Evolutionary conservation across 179 eudicot genomes (phyloP).

Genomic region (Camellia oleifera): DNA sequence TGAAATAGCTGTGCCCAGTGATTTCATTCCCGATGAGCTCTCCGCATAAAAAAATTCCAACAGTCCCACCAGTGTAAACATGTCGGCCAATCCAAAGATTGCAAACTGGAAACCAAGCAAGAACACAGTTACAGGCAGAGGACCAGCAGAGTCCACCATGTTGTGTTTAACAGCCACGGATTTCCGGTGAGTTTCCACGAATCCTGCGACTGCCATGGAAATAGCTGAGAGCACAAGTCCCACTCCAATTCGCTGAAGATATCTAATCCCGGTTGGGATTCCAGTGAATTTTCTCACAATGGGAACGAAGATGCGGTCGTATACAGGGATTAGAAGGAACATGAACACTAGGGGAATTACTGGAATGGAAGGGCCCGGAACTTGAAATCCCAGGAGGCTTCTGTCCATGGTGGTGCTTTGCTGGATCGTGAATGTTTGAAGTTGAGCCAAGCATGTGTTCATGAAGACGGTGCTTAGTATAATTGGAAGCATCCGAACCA

Average conservation of each 20-base stretch:
- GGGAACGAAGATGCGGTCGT: constrained; percentile 63
- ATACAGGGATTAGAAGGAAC: constrained; percentile 54
- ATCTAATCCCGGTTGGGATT: constrained; percentile 59
- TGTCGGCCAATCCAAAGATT: constrained; percentile 75
- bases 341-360: constrained; percentile 61
- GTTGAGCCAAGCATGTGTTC: constrained; percentile 80
- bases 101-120: constrained; percentile 67
- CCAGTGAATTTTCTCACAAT: constrained; percentile 33
- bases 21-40: constrained; percentile 77
- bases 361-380: constrained; percentile 74
- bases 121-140: constrained; percentile 62
- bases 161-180: constrained; percentile 28
- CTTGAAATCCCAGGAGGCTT: constrained; percentile 48
- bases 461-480: constrained; percentile 71
- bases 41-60: constrained; percentile 79
- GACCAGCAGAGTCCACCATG: constrained; percentile 36
- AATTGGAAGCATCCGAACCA: constrained; percentile 71
- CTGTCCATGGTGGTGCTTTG: constrained; percentile 84
- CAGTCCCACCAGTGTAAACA: constrained; percentile 69
- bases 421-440: constrained; percentile 71
- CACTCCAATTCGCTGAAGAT: constrained; percentile 66
- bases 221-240: constrained; percentile 66
- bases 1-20: constrained; percentile 60
- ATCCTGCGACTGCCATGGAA: constrained; percentile 69
- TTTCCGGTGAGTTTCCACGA: constrained; percentile 56